Evolutionary conservation across 2,329 filamentous ascomycete species (phyloP).

Genomic region (Botrytis galanthina): DNA sequence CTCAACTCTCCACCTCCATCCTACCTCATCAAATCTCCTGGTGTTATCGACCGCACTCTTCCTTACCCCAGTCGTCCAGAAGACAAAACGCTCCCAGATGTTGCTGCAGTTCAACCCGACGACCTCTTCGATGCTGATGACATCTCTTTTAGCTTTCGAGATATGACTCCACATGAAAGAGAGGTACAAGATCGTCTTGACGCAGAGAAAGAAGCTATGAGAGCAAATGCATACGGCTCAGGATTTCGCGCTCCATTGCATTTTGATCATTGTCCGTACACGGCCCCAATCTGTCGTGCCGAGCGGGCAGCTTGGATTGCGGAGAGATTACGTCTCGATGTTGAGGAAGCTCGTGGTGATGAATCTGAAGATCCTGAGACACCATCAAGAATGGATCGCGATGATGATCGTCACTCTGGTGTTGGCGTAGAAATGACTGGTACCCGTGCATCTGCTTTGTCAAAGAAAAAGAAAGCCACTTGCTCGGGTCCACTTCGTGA

Average conservation of each 20-base stretch:
- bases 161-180: not conserved
- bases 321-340: not conserved
- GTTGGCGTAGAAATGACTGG: too few relatives aligned
- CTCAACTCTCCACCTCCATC: conserved; percentile 4
- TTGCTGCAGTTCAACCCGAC: not conserved
- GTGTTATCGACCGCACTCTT: not conserved
- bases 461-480: not conserved
- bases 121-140: conserved; percentile 13
- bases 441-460: fast-evolving
- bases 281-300: not conserved
- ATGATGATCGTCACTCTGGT: not conserved
- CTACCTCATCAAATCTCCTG: not conserved
- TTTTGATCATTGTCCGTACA: not conserved
- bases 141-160: not conserved
- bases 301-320: not conserved
- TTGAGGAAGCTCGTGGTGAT: not conserved
- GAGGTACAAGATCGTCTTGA: not conserved
- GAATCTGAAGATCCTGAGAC: not conserved
- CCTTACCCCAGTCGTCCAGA: not conserved
- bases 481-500: not conserved
- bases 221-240: not conserved
- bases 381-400: not conserved
- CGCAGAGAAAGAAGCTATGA: not conserved
- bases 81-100: not conserved
- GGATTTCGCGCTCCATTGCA: not conserved